Evolutionary conservation across 441 rosid species (phyloP), one percentile per base, ranked within the genome.

Genomic region (Bocquillonia castaneifolia): DNA sequence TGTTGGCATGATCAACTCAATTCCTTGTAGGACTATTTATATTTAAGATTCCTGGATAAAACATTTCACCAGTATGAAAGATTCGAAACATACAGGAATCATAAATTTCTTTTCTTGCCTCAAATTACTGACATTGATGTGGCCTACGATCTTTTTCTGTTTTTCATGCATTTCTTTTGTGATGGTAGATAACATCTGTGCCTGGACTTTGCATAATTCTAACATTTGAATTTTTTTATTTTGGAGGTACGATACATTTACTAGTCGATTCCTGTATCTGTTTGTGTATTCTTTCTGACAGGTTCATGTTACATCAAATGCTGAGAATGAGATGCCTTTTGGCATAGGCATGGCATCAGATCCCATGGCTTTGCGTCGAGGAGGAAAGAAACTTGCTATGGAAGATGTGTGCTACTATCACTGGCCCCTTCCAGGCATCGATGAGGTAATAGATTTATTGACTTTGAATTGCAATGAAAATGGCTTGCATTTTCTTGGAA

Each of bases 281-380:
- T 14, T 0, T 44, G 25, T 52, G 10, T 52, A 59, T 39, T 47
- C 20, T 71, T 44, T 71, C 15, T 78, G 63, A 54, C 81, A 94
- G 98, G 96, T 92, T 50, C 86, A 80, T 76, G 82, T 92, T 74
- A 77, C 85, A 63, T 76, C 84, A 59, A 82, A 76, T 79, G 74
- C 78, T 74, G 86, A 86, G 74, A 78, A 69, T 72, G 76, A 67
- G 67, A 74, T 73, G 23, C 99, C 97, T 37, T 87, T 88, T 66
- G 85, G 85, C 39, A 81, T 94, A 75, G 99, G 97, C 50, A 76
- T 94, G 81, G 90, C 90, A 72, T 90, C 96, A 31, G 98, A 94
- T 80, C 96, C 98, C 56, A 94, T 94, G 99, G 86, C 96, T 72
- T 64, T 81, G 81, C 88, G 99, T 67, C 90, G 88, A 74, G 99